Evolutionary conservation across 2,329 filamentous ascomycete species (phyloP), one percentile per base, ranked within the genome.

Genomic region (Cladosporium velox): DNA sequence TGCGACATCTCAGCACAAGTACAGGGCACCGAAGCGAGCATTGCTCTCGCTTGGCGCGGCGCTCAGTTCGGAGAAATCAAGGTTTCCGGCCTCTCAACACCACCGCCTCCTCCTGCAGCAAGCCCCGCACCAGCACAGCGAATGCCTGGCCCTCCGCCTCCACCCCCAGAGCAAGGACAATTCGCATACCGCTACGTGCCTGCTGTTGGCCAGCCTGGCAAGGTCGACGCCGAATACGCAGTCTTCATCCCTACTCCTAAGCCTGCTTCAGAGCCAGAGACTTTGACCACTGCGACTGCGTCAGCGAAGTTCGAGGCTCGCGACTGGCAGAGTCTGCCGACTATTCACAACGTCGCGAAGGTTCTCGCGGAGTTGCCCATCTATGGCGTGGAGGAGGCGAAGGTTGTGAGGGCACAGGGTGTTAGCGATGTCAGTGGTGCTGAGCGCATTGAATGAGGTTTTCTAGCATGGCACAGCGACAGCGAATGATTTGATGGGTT

Each of bases 101-200:
- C 4, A 11, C 28, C 57, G 32, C 54, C 38, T 34, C 26, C 30
- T 18, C 41, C 30, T 8, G 55, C 55, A 41, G 24, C 34, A 38
- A 67, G 44, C 30, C 59, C 49, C 4, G 38, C 24, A n/a, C 38
- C 47, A 24, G 38, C 64, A 21, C 65, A 65, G n/a, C 51, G 51
- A 24, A 59, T 61, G 11, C 67, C 65, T 14, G 66, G 64, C 30
- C 65, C 67, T 18, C 68, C 68, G 30, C 68, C 69, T 26, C 69
- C 70, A 8, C 65, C 67, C 24, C 64, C 63, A 15, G 82, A 86
- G 66, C 79, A 82, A 18, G 84, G 83, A 1, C 80, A 85, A 5
- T 76, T 88, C n/a, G 78, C 82, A 12, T 84, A 88, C 73, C 80
- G 83, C 35, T 88, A 88, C 70, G 80, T 89, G 0, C 87, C 87